phyloP scores from a whole-genome alignment of 2,329 filamentous ascomycete species.

The Teratosphaeriaceae sp. region DNA sequence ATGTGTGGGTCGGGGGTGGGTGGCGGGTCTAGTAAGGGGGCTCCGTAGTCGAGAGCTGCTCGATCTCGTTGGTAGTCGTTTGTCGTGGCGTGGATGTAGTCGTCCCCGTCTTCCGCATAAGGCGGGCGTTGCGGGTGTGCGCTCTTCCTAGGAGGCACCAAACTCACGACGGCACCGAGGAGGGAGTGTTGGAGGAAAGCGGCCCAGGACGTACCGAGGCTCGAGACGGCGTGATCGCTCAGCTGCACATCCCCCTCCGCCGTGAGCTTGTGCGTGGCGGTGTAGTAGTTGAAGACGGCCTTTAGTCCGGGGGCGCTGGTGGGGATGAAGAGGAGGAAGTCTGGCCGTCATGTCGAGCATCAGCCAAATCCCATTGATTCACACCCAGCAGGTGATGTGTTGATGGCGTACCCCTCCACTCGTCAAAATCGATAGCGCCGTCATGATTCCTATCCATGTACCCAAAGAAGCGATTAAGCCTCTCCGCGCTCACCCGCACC shows the following conservation, averaged over 20 bases:
- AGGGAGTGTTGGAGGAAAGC: constrained; percentile 63
- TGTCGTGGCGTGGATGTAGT: not conserved
- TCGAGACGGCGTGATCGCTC: constrained; percentile 83
- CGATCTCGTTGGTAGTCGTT: constrained; percentile 2
- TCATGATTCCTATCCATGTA: constrained; percentile 88
- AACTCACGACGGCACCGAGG: constrained; percentile 66
- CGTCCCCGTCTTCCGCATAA: not conserved
- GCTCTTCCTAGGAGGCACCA: too few relatives aligned
- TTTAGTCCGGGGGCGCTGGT: constrained; percentile 64
- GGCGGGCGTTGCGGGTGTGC: not conserved
- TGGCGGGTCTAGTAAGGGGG: constrained; percentile 11
- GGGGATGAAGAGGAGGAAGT: constrained; percentile 87
- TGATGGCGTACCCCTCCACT: constrained; percentile 78
- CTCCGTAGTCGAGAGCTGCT: constrained; percentile 5
- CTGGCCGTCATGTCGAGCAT: too few relatives aligned
- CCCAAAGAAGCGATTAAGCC: constrained; percentile 77
- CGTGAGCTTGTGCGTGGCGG: constrained; percentile 80
- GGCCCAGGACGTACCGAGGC: constrained; percentile 81
- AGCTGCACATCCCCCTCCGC: constrained; percentile 91
- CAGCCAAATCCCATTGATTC: constrained; percentile 4
- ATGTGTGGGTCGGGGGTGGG: constrained; percentile 27
- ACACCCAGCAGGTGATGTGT: too few relatives aligned
- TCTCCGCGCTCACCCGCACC: constrained; percentile 67
- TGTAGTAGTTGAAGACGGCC: constrained; percentile 85
- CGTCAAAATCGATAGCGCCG: constrained; percentile 79